phyloP scores from a whole-genome alignment of 768 basidiomycete species.

The Phanerochaete sordida region DNA sequence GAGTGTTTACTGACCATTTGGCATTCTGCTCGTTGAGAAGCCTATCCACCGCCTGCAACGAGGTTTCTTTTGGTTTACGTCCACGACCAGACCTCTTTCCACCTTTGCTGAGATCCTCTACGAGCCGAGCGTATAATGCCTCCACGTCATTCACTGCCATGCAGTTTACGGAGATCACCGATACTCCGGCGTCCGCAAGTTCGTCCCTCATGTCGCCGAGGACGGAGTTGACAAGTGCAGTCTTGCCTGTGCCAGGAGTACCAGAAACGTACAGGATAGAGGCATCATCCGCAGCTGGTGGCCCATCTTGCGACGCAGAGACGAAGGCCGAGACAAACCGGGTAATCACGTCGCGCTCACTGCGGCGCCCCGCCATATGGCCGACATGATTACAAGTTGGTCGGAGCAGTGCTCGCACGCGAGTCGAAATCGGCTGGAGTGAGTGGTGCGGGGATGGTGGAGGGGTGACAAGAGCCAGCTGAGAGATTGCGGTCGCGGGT shows the following conservation, averaged over 20 bases:
- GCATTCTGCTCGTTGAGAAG: constrained; percentile 38
- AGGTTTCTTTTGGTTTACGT: constrained; percentile 42
- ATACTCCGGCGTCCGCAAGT: constrained; percentile 40
- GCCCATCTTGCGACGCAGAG: background rate
- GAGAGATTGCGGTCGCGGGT: constrained; percentile 40
- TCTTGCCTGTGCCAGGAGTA: constrained; percentile 91
- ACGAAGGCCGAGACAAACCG: constrained; percentile 60
- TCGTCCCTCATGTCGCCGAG: constrained; percentile 39
- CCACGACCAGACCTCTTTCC: constrained; percentile 25
- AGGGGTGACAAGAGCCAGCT: constrained; percentile 52
- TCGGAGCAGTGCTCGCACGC: constrained; percentile 68
- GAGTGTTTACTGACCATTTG: constrained; percentile 46
- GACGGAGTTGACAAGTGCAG: constrained; percentile 73
- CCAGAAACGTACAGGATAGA: constrained; percentile 86
- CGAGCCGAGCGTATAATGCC: constrained; percentile 65
- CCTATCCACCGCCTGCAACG: constrained; percentile 35
- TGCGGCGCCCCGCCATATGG: constrained; percentile 64
- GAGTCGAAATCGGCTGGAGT: constrained; percentile 47
- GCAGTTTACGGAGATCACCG: constrained; percentile 62
- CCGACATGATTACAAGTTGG: constrained; percentile 58
- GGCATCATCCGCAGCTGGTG: constrained; percentile 1
- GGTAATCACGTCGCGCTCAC: constrained; percentile 55
- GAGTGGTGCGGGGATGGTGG: constrained; percentile 53
- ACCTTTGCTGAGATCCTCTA: constrained; percentile 46
- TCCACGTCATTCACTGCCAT: constrained; percentile 72